Percentiles rank a stretch among this genome's conserved stretches.
Evolutionary conservation across 768 basidiomycete species (phyloP).

Genomic region (Kwoniella mangroviensis): DNA sequence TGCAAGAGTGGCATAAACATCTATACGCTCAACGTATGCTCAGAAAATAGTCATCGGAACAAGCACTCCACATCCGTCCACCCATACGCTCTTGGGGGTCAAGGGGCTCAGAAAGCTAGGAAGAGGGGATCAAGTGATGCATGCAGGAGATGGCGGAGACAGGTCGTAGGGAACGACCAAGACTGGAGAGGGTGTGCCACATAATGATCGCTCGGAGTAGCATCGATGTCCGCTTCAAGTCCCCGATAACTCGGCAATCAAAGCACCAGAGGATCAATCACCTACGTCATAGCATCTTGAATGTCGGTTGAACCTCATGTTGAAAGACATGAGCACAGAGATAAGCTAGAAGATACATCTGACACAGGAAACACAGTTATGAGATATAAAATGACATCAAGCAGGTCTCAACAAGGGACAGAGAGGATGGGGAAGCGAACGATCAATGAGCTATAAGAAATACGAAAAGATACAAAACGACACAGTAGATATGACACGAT

Average conservation of each 20-base stretch:
- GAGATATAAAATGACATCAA: neutral
- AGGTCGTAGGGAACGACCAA: no score
- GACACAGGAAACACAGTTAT: neutral
- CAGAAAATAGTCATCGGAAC: no score
- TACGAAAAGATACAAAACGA: neutral
- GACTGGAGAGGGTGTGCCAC: no score
- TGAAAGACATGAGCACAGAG: no score
- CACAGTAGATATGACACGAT: neutral
- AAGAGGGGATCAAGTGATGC: neutral
- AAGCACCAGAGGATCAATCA: neutral
- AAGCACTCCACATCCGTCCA: no score
- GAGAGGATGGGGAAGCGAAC: neutral
- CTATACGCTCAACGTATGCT: no score
- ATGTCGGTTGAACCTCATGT: neutral
- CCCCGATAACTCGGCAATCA: slow-evolving; percentile 4
- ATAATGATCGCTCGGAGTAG: no score
- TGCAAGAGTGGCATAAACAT: no score
- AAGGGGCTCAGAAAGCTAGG: neutral
- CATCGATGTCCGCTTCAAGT: no score
- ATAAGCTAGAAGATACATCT: neutral
- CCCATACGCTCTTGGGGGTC: no score
- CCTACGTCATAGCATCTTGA: neutral
- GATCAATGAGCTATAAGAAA: neutral
- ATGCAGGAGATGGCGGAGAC: neutral
- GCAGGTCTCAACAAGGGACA: neutral